phyloP scores from a whole-genome alignment of 2,329 filamentous ascomycete species.

The Xylariaceae sp. region DNA sequence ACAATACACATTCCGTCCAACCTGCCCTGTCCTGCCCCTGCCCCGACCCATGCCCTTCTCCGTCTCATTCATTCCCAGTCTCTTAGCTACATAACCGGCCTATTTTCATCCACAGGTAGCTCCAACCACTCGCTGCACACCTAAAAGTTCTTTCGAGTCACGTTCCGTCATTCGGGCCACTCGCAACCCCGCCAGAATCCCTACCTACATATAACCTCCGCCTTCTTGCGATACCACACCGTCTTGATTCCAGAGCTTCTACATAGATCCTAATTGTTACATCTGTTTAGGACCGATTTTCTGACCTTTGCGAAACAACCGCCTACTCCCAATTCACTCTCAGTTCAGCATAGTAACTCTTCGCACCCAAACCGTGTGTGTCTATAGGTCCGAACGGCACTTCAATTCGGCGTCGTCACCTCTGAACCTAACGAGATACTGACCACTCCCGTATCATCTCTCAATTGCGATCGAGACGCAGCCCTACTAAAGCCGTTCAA shows the following conservation, averaged over 20 bases:
- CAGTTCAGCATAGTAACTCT: conserved; percentile 6
- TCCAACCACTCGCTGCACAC: conserved; percentile 32
- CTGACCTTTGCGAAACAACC: conserved; percentile 1
- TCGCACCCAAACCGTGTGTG: conserved; percentile 5
- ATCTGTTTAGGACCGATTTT: conserved; percentile 14
- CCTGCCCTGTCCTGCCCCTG: conserved; percentile 4
- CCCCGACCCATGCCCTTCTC: conserved; percentile 13
- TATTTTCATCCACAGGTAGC: conserved; percentile 19
- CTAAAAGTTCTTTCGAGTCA: conserved; percentile 39
- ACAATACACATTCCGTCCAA: neutral
- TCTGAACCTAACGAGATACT: conserved; percentile 16
- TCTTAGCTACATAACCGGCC: neutral
- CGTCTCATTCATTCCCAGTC: conserved; percentile 14
- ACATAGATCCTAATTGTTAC: conserved; percentile 24
- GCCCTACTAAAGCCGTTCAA: conserved; percentile 23
- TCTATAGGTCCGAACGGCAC: conserved; percentile 21
- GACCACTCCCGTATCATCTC: conserved; percentile 25
- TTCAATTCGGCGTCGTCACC: conserved; percentile 22
- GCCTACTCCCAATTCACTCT: neutral
- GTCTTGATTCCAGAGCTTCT: conserved; percentile 20
- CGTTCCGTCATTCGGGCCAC: conserved; percentile 39
- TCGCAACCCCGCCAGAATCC: conserved; percentile 38
- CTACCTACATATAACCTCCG: conserved; percentile 36
- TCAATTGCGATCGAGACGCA: conserved; percentile 28
- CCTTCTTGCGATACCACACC: conserved; percentile 28